These are phyloP conservation scores for Epichloe coenophiala DNA, from an alignment of 2,329 filamentous ascomycete species.

Conservation along the genomic window DNA sequence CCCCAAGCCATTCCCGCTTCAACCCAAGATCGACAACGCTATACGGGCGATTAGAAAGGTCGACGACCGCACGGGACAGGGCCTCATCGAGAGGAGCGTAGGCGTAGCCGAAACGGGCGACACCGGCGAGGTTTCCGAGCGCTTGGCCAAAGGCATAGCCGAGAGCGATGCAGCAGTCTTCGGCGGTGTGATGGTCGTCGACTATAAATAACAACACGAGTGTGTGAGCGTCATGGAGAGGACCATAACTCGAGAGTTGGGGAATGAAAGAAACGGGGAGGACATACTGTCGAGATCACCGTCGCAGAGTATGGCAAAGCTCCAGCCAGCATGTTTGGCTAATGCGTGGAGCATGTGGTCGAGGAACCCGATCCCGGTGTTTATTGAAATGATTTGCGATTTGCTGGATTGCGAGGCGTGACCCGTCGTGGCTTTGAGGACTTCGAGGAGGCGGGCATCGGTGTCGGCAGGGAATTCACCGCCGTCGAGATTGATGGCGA, in stretches of 20 bases:
- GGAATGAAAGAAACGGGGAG: not conserved
- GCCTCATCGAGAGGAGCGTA: conserved; percentile 94
- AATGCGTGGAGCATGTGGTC: conserved; percentile 98
- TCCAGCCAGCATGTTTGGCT: conserved; percentile 93
- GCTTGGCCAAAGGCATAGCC: conserved; percentile 73
- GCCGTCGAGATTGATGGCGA: conserved; percentile 87
- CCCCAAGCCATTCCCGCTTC: conserved; percentile 88
- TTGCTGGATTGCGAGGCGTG: conserved; percentile 79
- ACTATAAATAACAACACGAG: conserved; percentile 35
- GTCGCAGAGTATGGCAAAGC: conserved; percentile 65
- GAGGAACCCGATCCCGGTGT: conserved; percentile 92
- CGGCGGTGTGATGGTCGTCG: conserved; percentile 96
- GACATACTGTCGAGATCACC: conserved; percentile 80
- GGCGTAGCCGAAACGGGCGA: conserved; percentile 81
- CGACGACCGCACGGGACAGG: conserved; percentile 82
- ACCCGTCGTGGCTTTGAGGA: conserved; percentile 36
- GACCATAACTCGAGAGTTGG: not conserved
- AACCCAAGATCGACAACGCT: conserved; percentile 73
- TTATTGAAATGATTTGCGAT: conserved; percentile 73
- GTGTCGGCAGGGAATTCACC: conserved; percentile 58
- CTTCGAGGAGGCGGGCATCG: conserved; percentile 38
- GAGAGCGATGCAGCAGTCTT: conserved; percentile 87
- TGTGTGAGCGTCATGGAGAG: not conserved
- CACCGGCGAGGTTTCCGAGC: conserved; percentile 63
- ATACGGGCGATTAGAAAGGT: conserved; percentile 86